Base-by-base conservation (phyloP, 1,139 yeast genomes). In the Hemisphaericaspora xylanilytica region DNA sequence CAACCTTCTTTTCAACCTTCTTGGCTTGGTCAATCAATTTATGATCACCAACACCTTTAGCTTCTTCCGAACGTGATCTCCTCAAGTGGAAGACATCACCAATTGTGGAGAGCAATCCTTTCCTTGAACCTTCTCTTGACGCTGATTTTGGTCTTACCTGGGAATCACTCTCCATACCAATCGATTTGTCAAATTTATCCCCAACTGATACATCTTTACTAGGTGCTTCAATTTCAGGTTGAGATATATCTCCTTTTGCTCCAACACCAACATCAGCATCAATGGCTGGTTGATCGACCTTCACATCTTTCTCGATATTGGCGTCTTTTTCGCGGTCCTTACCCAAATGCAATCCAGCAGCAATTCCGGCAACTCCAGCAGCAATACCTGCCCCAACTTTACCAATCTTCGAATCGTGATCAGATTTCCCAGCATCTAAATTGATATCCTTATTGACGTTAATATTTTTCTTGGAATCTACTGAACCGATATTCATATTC, bases 341-440 rank as follows among this genome's bases (percentile, higher is more conserved):
- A 7, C 31, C 7, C 22, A 13, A 7, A 24, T 25, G 22, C 33
- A 29, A 18, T 11, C 32, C 38, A 7, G 39, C 40, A 6, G 36
- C 43, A 36, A 29, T 43, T 39, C 39, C 36, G 2, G 41, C 38
- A 9, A 24, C 22, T 7, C 36, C 36, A 18, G 28, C 39, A 22
- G 35, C 42, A 25, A 22, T 21, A n/a, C 33, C 33, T 4, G 36
- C 25, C 21, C 30, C 29, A 28, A 20, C 31, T 15, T 15, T 16
- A 4, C 16, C n/a, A 15, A 28, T 28, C 31, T 28, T 27, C 11
- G 30, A 12, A 27, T 27, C 17, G 15, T 12, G 15, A 13, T 27
- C 30, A 7, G 30, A 18, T 27, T 27, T 16, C 5, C 9, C 16
- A 3, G n/a, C 21, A 9, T 28, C 21, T 13, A 28, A 28, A n/a